Percentiles rank a stretch among this genome's conserved stretches.
Evolutionary conservation across 2,329 filamentous ascomycete genomes (phyloP).

Genomic region (Arthrobotrys megalospora): DNA sequence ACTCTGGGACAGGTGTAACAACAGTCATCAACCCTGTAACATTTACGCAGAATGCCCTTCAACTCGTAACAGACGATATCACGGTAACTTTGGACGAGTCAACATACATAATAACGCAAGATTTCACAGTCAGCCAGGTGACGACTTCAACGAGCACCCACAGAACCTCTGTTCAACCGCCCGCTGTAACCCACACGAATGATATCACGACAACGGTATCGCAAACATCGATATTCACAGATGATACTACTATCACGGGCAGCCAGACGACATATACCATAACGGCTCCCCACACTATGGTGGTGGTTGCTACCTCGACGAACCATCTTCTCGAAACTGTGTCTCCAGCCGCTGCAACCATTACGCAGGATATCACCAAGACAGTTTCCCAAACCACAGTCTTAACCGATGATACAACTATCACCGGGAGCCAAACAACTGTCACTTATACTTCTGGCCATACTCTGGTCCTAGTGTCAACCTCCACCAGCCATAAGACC

Average conservation of each 20-base stretch:
- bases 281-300: conserved; percentile 9
- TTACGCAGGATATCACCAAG: conserved; percentile 1
- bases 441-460: not conserved
- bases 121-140: conserved; percentile 15
- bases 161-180: not conserved
- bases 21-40: conserved; percentile 31
- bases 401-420: conserved; percentile 1
- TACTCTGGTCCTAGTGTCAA: not conserved
- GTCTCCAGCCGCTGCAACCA: conserved; percentile 3
- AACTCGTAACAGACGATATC: conserved; percentile 34
- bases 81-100: conserved; percentile 21
- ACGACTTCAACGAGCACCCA: conserved; percentile 25
- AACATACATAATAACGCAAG: conserved; percentile 29
- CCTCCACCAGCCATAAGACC: conserved; percentile 1
- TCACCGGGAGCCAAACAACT: conserved; percentile 9
- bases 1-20: not conserved
- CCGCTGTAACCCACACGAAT: conserved; percentile 7
- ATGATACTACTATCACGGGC: conserved; percentile 22
- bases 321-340: conserved; percentile 2
- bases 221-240: conserved; percentile 9
- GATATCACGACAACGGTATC: conserved; percentile 35
- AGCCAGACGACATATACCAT: conserved; percentile 16
- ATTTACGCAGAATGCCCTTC: conserved; percentile 3
- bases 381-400: not conserved
- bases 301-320: conserved; percentile 12